These are phyloP conservation scores for Asterochloris sp. DNA, from an alignment of 139 green algal genomes.

Conservation along the genomic window DNA sequence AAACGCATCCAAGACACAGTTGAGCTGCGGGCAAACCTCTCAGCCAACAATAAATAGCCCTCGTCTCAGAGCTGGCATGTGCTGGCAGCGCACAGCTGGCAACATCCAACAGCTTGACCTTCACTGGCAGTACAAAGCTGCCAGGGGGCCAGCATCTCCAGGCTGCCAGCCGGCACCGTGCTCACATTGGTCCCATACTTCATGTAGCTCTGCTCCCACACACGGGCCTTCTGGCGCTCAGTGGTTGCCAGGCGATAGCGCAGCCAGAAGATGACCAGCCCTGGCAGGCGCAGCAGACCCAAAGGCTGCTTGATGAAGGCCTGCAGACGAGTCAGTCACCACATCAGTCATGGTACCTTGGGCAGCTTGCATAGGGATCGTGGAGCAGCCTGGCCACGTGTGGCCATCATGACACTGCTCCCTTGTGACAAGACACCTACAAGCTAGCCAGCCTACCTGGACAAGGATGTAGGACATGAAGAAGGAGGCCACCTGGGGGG, in stretches of 20 bases:
- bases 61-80: too few relatives aligned
- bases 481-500: conserved; percentile 68
- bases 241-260: conserved; percentile 28
- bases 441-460: conserved; percentile 23
- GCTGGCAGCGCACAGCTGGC: background rate
- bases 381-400: too few relatives aligned
- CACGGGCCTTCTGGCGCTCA: conserved; percentile 36
- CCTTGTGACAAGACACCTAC: too few relatives aligned
- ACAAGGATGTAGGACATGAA: conserved; percentile 70
- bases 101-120: background rate
- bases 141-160: background rate
- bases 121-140: background rate
- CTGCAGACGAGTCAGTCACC: background rate
- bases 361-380: background rate
- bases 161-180: background rate
- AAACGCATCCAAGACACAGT: background rate
- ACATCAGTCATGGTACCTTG: background rate
- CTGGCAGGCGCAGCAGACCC: conserved; percentile 15
- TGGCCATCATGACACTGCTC: too few relatives aligned
- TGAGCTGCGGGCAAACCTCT: background rate
- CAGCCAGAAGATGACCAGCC: conserved; percentile 25
- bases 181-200: conserved; percentile 39
- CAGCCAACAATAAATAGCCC: background rate
- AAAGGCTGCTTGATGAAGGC: conserved; percentile 25
- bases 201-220: conserved; percentile 50